Evolutionary conservation across 2,329 filamentous ascomycete genomes (phyloP).

Genomic region (Zymoseptoria brevis): DNA sequence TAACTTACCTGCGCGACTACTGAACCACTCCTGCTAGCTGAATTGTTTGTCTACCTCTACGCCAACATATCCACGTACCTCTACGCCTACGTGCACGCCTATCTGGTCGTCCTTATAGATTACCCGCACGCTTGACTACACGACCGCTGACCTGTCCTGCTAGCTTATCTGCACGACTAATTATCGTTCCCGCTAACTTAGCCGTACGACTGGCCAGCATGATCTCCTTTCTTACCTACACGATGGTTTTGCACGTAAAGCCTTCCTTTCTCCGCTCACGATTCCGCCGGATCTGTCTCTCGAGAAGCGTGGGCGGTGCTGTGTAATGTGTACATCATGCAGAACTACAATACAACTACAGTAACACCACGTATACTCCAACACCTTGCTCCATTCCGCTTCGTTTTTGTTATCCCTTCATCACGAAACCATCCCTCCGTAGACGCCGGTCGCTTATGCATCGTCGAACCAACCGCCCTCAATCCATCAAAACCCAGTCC

Average conservation of each 20-base stretch:
- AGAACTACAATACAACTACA: not conserved
- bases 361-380: not conserved
- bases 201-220: not conserved
- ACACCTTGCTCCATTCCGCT: not conserved
- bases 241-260: no score
- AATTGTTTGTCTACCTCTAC: not conserved
- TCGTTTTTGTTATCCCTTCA: not conserved
- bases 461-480: not conserved
- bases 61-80: not conserved
- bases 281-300: no score
- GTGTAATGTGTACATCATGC: not conserved
- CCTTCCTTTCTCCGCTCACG: no score
- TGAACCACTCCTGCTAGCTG: not conserved
- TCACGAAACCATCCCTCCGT: not conserved
- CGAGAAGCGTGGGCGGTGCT: not conserved
- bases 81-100: not conserved
- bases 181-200: not conserved
- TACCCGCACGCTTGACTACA: not conserved
- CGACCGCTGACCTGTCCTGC: not conserved
- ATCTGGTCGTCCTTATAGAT: not conserved
- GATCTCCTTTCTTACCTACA: no score
- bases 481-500: not conserved
- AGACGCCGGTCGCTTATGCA: not conserved
- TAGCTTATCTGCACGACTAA: not conserved
- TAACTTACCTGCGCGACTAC: not conserved